Conservation (phyloP, 768 basidiomycete genomes). For the Calocybe indica region DNA sequence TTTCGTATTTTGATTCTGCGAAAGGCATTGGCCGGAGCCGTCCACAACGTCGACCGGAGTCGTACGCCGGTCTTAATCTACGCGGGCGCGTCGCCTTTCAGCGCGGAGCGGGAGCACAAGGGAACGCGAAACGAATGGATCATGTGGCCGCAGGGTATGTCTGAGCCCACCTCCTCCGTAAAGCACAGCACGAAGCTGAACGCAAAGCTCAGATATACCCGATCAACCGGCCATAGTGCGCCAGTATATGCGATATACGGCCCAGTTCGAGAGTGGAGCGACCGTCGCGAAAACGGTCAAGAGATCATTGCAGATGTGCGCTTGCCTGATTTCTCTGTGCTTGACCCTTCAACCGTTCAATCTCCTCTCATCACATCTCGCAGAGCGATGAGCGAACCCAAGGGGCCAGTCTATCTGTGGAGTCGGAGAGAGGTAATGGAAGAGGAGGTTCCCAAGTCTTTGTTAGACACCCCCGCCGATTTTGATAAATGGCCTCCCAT, state of each 20-base stretch:
- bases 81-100: conserved; percentile 64
- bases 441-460: conserved; percentile 42
- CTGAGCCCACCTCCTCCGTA: background rate
- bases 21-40: conserved; percentile 64
- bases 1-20: background rate
- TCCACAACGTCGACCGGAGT: conserved; percentile 65
- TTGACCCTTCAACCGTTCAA: background rate
- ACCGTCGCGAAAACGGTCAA: conserved; percentile 46
- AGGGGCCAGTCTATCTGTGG: conserved; percentile 73
- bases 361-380: background rate
- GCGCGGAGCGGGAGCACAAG: conserved; percentile 45
- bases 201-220: conserved; percentile 44
- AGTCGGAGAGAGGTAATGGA: conserved; percentile 68
- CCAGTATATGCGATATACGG: conserved; percentile 68
- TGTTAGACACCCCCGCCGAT: conserved; percentile 23
- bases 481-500: conserved; percentile 46
- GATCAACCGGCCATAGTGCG: conserved; percentile 68
- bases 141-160: conserved; percentile 64
- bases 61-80: conserved; percentile 64
- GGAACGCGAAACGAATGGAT: conserved; percentile 72
- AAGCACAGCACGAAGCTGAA: background rate
- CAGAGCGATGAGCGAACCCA: conserved; percentile 65
- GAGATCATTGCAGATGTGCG: conserved; percentile 61
- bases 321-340: background rate
- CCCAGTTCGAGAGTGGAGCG: conserved; percentile 50